Conservation (phyloP, 2,329 filamentous ascomycete genomes). For the Pseudogymnoascus sp. region DNA sequence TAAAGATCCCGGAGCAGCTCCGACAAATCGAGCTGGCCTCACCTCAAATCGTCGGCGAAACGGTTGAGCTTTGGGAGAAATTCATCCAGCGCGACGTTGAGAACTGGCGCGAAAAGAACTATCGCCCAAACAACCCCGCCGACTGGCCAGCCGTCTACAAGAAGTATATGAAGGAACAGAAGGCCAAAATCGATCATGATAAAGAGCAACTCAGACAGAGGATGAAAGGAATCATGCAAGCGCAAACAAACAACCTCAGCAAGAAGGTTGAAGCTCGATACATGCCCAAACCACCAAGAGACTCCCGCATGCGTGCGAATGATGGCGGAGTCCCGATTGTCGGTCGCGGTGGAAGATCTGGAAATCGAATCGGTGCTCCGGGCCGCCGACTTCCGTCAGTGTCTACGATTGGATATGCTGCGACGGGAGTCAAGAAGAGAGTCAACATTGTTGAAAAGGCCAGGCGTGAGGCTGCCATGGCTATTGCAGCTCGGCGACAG, state of each 20-base stretch:
- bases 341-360: slow-evolving; percentile 35
- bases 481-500: slow-evolving; percentile 15
- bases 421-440: not conserved
- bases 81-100: slow-evolving; percentile 74
- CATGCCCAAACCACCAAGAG: slow-evolving; percentile 38
- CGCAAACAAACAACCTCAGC: slow-evolving; percentile 50
- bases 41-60: slow-evolving; percentile 65
- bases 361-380: not conserved
- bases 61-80: slow-evolving; percentile 66
- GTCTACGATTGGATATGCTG: not conserved
- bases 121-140: slow-evolving; percentile 56
- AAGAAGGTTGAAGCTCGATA: slow-evolving; percentile 46
- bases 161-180: slow-evolving; percentile 55
- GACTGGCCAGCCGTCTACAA: slow-evolving; percentile 76
- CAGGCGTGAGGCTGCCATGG: slow-evolving; percentile 41
- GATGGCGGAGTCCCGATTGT: slow-evolving; percentile 28
- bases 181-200: slow-evolving; percentile 49
- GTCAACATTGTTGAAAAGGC: slow-evolving; percentile 45
- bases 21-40: slow-evolving; percentile 66
- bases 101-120: slow-evolving; percentile 53
- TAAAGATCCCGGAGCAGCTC: slow-evolving; percentile 70
- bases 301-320: slow-evolving; percentile 31
- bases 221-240: slow-evolving; percentile 48
- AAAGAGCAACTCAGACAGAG: slow-evolving; percentile 47
- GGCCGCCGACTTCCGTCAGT: not conserved